Evolutionary conservation across 2,329 filamentous ascomycete genomes (phyloP).

Genomic region (Botrytis pseudocinerea): DNA sequence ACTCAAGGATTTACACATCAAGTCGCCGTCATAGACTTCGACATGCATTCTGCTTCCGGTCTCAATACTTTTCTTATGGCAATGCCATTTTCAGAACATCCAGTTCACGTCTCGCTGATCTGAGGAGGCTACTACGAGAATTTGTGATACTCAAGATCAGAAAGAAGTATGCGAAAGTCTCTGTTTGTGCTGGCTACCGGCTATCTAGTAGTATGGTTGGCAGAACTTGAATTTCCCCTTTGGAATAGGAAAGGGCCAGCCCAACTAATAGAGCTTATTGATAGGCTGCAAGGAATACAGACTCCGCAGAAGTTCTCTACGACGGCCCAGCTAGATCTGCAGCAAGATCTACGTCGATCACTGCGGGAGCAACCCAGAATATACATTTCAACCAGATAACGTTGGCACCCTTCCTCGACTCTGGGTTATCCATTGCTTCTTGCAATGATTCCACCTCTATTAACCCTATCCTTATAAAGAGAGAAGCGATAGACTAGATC

Average conservation of each 20-base stretch:
- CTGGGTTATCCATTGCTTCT: neutral
- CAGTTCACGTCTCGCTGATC: neutral
- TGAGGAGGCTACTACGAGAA: no score
- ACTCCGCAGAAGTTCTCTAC: neutral
- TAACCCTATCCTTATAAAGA: neutral
- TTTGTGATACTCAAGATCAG: neutral
- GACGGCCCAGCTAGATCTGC: neutral
- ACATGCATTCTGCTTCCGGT: neutral
- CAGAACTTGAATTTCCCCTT: neutral
- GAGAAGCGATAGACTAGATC: neutral
- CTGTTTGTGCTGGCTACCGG: neutral
- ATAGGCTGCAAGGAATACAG: neutral
- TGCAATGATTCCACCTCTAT: neutral
- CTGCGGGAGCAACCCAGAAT: neutral
- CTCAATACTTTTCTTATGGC: no score
- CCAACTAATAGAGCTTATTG: neutral
- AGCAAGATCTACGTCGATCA: neutral
- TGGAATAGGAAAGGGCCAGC: neutral
- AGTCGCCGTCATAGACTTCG: neutral
- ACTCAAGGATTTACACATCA: neutral
- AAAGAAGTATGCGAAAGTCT: neutral
- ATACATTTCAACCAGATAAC: neutral
- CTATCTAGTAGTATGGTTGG: neutral
- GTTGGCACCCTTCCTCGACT: neutral
- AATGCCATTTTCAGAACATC: neutral